phyloP scores from a whole-genome alignment of 2,329 filamentous ascomycete species.

The Fusarium brachygibbosum region DNA sequence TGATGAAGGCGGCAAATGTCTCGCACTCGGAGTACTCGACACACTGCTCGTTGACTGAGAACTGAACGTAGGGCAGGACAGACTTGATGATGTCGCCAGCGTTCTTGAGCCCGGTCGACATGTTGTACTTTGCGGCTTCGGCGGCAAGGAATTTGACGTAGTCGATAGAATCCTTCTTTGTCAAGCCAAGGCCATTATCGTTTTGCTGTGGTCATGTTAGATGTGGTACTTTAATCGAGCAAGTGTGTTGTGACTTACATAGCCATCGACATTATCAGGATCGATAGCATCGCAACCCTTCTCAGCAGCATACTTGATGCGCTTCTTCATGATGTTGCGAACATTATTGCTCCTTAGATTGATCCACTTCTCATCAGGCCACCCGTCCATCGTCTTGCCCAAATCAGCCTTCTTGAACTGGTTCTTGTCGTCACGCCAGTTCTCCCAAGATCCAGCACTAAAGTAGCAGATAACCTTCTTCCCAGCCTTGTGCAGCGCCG shows the following conservation, averaged over 20 bases:
- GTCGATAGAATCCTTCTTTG: conserved; percentile 66
- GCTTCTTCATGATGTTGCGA: conserved; percentile 72
- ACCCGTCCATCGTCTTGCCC: conserved; percentile 71
- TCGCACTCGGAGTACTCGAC: conserved; percentile 71
- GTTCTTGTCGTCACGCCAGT: conserved; percentile 69
- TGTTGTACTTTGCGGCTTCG: conserved; percentile 65
- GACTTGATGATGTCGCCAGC: conserved; percentile 69
- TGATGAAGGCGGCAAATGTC: conserved; percentile 69
- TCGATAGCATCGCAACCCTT: conserved; percentile 79
- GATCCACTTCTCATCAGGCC: conserved; percentile 77
- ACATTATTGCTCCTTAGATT: conserved; percentile 69
- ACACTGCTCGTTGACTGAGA: conserved; percentile 79
- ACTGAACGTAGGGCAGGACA: conserved; percentile 67
- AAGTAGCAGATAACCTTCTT: conserved; percentile 82
- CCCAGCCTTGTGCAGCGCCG: conserved; percentile 68
- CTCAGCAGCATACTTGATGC: conserved; percentile 69
- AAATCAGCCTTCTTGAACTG: conserved; percentile 68
- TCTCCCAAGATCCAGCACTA: conserved; percentile 77
- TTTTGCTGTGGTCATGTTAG: conserved; percentile 60
- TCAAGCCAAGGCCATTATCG: conserved; percentile 72
- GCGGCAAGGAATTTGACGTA: conserved; percentile 72
- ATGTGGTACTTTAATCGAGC: neutral
- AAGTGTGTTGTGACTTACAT: conserved; percentile 56
- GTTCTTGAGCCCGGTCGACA: conserved; percentile 78
- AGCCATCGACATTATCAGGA: conserved; percentile 79